Conservation (phyloP, 495 filamentous ascomycete genomes). For the Neohortaea acidophila region DNA sequence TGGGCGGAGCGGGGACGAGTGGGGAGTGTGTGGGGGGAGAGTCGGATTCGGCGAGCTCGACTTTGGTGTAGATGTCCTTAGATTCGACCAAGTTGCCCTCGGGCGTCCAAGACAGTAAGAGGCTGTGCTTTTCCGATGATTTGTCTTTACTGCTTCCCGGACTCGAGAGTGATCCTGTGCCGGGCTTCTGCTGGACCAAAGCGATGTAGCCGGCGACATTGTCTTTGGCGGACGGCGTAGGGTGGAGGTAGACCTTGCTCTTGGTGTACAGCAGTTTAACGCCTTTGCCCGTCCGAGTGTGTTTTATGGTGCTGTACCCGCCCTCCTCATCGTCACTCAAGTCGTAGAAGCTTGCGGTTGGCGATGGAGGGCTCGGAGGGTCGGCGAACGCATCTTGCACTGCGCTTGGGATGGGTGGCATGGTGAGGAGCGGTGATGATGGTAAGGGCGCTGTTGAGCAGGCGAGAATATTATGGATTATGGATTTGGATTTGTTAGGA, state of each 20-base stretch:
- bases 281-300: conserved; percentile 59
- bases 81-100: conserved; percentile 79
- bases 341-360: conserved; percentile 85
- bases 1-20: conserved; percentile 83
- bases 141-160: not conserved
- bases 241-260: conserved; percentile 99
- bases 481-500: too few species aligned
- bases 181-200: conserved; percentile 75
- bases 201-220: conserved; percentile 96
- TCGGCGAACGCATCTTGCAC: conserved; percentile 9
- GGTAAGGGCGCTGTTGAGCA: too few species aligned
- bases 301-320: conserved; percentile 90
- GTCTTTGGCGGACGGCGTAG: conserved; percentile 81
- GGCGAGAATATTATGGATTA: too few species aligned
- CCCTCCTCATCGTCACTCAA: conserved; percentile 92
- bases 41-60: conserved; percentile 69
- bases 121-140: conserved; percentile 32
- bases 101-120: conserved; percentile 85
- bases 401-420: not conserved
- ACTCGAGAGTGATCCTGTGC: not conserved
- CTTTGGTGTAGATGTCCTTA: conserved; percentile 80
- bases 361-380: conserved; percentile 42
- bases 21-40: conserved; percentile 73
- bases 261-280: conserved; percentile 95
- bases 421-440: too few species aligned